These are phyloP conservation scores for Pythium monospermum DNA, from an alignment of 352 stramenopile genomes.

Conservation along the genomic window DNA sequence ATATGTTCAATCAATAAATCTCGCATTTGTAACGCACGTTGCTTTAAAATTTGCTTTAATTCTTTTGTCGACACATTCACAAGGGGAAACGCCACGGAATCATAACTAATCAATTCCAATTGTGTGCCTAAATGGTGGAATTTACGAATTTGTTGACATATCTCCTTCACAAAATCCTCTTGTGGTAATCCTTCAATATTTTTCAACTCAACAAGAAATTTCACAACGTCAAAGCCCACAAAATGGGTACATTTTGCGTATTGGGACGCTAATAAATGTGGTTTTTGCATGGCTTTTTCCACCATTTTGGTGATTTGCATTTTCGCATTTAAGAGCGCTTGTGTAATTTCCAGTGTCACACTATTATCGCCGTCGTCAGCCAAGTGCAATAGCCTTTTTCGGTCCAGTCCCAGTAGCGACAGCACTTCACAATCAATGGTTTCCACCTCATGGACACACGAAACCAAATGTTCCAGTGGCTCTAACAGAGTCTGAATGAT, in stretches of 20 bases:
- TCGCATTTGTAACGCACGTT: conserved; percentile 59
- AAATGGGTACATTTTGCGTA: conserved; percentile 84
- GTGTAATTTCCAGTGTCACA: conserved; percentile 45
- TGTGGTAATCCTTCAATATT: conserved; percentile 16
- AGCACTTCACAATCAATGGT: conserved; percentile 89
- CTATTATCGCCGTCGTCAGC: conserved; percentile 28
- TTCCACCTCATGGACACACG: conserved; percentile 74
- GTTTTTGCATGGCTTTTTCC: conserved; percentile 49
- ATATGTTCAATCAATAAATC: conserved; percentile 82
- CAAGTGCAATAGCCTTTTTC: conserved; percentile 50
- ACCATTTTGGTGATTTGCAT: conserved; percentile 50
- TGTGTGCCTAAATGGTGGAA: conserved; percentile 69
- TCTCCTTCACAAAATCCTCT: conserved; percentile 31
- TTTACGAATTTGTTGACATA: conserved; percentile 62
- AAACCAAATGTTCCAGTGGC: conserved; percentile 72
- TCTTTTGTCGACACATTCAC: conserved; percentile 66
- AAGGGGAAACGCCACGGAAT: conserved; percentile 71
- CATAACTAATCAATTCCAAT: conserved; percentile 64
- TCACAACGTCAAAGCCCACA: conserved; percentile 68
- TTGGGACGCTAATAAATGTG: conserved; percentile 57
- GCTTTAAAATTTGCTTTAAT: conserved; percentile 69
- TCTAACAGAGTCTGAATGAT: conserved; percentile 75
- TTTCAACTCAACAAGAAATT: conserved; percentile 70
- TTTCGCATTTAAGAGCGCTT: conserved; percentile 46
- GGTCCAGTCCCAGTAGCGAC: conserved; percentile 78